Base-by-base conservation (phyloP, 164 flowering plant species). In the Vitis cinerea region DNA sequence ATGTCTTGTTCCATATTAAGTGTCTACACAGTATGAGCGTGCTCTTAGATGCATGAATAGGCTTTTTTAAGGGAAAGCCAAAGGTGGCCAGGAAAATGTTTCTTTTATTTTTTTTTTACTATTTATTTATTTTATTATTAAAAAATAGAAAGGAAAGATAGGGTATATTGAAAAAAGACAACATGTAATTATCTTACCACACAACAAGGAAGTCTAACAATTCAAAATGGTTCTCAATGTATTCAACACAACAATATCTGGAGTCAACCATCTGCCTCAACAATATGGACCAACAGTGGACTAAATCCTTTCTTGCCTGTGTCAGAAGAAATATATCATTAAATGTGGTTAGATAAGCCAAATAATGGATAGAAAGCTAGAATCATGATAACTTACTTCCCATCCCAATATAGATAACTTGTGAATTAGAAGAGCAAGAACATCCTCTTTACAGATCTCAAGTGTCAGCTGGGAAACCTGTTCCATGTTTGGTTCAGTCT, bases 251-350 rank as follows among this genome's bases (percentile, higher is more conserved):
- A 78, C 91, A 93, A 81, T 82, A 82, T 51, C 77, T 77, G 72
- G 91, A 82, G 63, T 79, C 98, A 76, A 88, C 88, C 73, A 75
- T 80, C 74, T 93, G 99, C 83, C 83, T 91, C 77, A 93, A 79
- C 77, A 93, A 81, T 71, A 92, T 87, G 67, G 90, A 76, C 98
- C 99, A 96, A 72, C 95, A 93, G 72, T 88, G 87, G 48, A 88
- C 97, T 77, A 93, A 72, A 81, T 89, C 90, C 72, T 96, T 96
- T 78, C 99, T 88, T 68, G 98, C 87, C 99, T 95, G 81, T n/a
- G 57, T 44, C 44, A 76, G 65, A 74, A 37, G 19, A 55, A 61
- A 19, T 48, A 61, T 58, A 57, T 63, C 65, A 78, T 50, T 31
- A 2, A 10, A 59, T 27, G 56, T 31, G 55, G 10, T 31, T 31